Evolutionary conservation across 2,329 filamentous ascomycete genomes (phyloP).

Genomic region (Talaromyces marneffei): DNA sequence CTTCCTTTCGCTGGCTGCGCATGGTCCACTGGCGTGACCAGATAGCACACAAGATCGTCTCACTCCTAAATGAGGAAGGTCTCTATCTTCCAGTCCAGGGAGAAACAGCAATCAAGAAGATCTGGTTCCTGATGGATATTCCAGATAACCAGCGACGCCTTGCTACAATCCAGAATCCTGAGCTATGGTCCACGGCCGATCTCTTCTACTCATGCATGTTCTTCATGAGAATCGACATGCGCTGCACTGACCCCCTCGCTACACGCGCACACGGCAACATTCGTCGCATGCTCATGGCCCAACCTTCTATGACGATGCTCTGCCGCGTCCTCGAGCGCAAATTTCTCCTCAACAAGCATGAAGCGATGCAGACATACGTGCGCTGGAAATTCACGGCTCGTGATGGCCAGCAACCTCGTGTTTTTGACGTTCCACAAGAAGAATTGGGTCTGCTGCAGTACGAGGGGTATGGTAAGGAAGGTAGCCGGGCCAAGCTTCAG

Average conservation of each 20-base stretch:
- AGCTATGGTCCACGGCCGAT: conserved; percentile 55
- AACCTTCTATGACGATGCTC: conserved; percentile 52
- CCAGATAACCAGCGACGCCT: conserved; percentile 52
- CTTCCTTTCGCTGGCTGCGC: conserved; percentile 61
- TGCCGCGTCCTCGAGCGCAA: conserved; percentile 56
- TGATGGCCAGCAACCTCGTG: conserved; percentile 22
- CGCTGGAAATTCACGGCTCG: conserved; percentile 49
- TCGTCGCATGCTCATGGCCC: conserved; percentile 55
- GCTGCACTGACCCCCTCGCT: conserved; percentile 58
- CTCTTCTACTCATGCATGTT: conserved; percentile 60
- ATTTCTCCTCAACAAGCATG: conserved; percentile 44
- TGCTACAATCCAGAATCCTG: conserved; percentile 48
- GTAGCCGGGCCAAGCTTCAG: conserved; percentile 42
- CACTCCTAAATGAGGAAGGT: conserved; percentile 53
- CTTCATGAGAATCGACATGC: conserved; percentile 66
- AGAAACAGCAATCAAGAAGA: conserved; percentile 51
- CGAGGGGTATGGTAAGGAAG: conserved; percentile 30
- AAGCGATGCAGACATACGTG: conserved; percentile 54
- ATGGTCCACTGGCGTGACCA: conserved; percentile 59
- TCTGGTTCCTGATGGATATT: conserved; percentile 70
- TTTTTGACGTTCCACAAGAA: conserved; percentile 49
- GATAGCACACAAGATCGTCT: conserved; percentile 57
- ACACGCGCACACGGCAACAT: conserved; percentile 49
- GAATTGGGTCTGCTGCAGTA: conserved; percentile 48
- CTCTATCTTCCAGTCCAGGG: conserved; percentile 51